Base-by-base conservation (phyloP, 78 protist species). In the Tieghemostelium lacteum region DNA sequence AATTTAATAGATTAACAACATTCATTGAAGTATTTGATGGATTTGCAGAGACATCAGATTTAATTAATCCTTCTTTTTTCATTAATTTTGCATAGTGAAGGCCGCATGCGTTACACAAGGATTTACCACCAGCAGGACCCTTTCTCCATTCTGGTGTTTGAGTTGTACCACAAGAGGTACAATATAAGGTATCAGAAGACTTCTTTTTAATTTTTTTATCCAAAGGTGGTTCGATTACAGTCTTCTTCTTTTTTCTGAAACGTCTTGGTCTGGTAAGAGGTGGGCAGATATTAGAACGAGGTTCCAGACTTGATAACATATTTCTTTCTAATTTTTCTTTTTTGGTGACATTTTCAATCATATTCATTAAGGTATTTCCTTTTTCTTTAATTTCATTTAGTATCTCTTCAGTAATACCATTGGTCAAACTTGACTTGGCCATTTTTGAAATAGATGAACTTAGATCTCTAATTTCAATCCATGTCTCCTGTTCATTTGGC, bases 401-500 rank as follows among this genome's bases (percentile, higher is more conserved):
- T 29, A 69, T 83, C 10, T 69, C 89, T 31, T 83, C 89, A 12
- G 89, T 83, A 40, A 83, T 83, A 42, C 89, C 89, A 39, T 83
- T 83, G 24, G 89, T 69, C 20, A 83, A 29, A 69, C 89, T 58
- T 19, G 89, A 69, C 42, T 83, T 83, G 12, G 89, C 89, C 75
- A 83, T 83, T 37, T 83, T 83, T 37, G 89, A 83, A 34, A 83
- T 83, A 16, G 29, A 37, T 69, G 77, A 83, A 58, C 77, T 69
- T 5, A 83, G 36, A 50, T 83, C 89, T 83, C 89, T 83, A 29
- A 83, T 83, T 29, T 83, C 89, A 17, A 83, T 83, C 89, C 89
- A 83, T 28, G 89, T 83, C n/a, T 83, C 89, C 39, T 83, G 89
- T 69, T 83, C 89, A 22, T 83, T 83, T 66, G 89, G 89, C 89